These are phyloP conservation scores for Chaetomiaceae sp. DNA, from an alignment of 2,329 filamentous ascomycete species.

Conservation along the genomic window DNA sequence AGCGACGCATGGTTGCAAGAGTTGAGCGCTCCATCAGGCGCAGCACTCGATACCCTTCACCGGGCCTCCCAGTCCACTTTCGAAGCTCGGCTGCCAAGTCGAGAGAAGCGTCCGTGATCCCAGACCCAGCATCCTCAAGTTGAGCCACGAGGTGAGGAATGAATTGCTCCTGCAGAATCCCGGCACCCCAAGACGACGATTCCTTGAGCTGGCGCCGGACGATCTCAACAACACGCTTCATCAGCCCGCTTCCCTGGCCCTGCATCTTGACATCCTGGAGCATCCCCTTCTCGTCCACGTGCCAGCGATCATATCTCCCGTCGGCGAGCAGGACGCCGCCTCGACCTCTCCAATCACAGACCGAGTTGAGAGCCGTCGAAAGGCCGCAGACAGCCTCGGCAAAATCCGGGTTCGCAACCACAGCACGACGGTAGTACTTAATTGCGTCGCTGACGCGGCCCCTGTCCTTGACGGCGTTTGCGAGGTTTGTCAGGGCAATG, in stretches of 20 bases:
- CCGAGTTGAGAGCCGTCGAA: conserved; percentile 90
- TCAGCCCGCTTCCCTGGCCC: conserved; percentile 68
- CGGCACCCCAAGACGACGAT: conserved; percentile 78
- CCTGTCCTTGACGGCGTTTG: conserved; percentile 96
- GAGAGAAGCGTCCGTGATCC: conserved; percentile 31
- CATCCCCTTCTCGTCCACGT: conserved; percentile 81
- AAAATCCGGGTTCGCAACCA: conserved; percentile 89
- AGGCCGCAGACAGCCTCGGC: conserved; percentile 95
- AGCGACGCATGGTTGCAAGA: conserved; percentile 72
- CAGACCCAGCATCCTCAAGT: conserved; percentile 38
- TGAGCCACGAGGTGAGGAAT: conserved; percentile 48
- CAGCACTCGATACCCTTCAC: conserved; percentile 84
- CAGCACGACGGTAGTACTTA: conserved; percentile 82
- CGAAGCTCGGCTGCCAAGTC: conserved; percentile 39
- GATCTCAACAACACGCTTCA: conserved; percentile 84
- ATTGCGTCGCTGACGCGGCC: conserved; percentile 91
- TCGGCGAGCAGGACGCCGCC: conserved; percentile 75
- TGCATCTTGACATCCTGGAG: conserved; percentile 65
- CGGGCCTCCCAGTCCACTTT: conserved; percentile 67
- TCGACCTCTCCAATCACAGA: conserved; percentile 88
- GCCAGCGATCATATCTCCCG: conserved; percentile 81
- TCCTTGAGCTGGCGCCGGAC: conserved; percentile 84
- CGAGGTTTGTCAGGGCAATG: conserved; percentile 91
- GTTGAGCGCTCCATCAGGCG: conserved; percentile 79
- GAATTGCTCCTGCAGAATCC: conserved; percentile 55